Percentiles rank a stretch among this genome's conserved stretches.
Conservation (phyloP, 192 early-diverging fungal genomes). For the Coemansia sp. region DNA sequence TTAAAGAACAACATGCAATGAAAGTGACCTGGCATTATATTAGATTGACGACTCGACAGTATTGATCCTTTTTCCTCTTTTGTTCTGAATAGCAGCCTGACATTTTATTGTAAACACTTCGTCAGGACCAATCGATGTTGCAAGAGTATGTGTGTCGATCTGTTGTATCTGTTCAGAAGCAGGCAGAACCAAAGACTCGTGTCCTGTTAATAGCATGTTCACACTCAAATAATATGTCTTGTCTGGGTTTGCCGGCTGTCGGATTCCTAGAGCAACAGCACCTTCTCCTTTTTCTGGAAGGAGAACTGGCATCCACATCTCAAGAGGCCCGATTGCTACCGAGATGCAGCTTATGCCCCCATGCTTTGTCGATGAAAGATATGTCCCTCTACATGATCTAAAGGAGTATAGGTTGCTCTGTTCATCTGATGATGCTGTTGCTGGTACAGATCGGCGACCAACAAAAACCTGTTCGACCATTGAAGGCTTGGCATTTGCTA, state of each 20-base stretch:
- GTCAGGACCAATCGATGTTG: not conserved
- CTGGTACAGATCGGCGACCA: conserved; percentile 30
- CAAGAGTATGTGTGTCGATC: not conserved
- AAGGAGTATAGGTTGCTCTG: conserved; percentile 24
- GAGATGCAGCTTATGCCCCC: conserved; percentile 20
- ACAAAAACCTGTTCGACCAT: conserved; percentile 45
- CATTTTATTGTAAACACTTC: conserved; percentile 14
- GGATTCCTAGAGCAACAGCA: conserved; percentile 33
- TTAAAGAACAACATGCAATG: no score
- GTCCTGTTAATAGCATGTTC: not conserved
- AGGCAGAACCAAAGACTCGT: not conserved
- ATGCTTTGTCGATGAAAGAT: conserved; percentile 20
- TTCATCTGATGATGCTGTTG: conserved; percentile 6
- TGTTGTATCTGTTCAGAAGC: not conserved
- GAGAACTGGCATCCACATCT: conserved; percentile 45
- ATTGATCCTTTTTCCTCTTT: not conserved
- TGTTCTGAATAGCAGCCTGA: conserved; percentile 5
- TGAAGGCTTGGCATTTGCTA: conserved; percentile 18
- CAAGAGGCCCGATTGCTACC: conserved; percentile 34
- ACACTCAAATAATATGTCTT: conserved; percentile 17
- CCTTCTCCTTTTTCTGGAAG: conserved; percentile 33
- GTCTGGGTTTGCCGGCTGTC: conserved; percentile 11
- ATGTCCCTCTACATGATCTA: conserved; percentile 26
- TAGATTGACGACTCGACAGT: not conserved
- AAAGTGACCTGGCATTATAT: not conserved